These are phyloP conservation scores for Setaria viridis DNA, from an alignment of 202 grass and related monocot species.

Conservation along the genomic window DNA sequence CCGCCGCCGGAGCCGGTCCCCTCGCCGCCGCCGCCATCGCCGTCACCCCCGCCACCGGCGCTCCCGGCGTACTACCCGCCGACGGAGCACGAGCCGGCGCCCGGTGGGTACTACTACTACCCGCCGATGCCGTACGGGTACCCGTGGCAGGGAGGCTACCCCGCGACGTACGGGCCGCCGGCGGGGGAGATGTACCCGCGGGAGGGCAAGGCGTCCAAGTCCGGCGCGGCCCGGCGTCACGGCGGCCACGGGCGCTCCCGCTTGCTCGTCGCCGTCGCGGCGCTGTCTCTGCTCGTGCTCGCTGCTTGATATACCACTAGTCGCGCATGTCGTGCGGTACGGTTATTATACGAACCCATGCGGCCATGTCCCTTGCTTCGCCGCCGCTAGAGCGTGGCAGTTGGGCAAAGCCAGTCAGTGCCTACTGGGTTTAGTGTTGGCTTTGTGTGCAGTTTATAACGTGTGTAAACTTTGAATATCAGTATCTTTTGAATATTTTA, in stretches of 20 bases:
- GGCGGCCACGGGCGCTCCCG: not conserved
- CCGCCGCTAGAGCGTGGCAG: not conserved
- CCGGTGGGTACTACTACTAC: not conserved
- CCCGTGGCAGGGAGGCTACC: constrained; percentile 30
- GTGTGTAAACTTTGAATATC: not conserved
- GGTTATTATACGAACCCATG: not conserved
- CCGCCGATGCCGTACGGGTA: constrained; percentile 46
- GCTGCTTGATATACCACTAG: not conserved
- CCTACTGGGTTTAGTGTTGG: not conserved
- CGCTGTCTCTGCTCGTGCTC: not conserved
- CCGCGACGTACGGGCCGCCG: constrained; percentile 29
- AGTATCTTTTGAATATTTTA: not conserved
- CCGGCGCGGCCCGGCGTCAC: constrained; percentile 15
- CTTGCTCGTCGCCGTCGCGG: not conserved
- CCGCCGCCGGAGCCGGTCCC: not conserved
- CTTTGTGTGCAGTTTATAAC: not conserved
- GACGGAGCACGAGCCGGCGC: constrained; percentile 17
- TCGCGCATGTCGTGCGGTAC: not conserved
- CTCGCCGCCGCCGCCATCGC: constrained; percentile 33
- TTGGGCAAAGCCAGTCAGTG: not conserved
- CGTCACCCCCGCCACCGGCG: not conserved
- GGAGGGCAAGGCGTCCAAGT: constrained; percentile 33
- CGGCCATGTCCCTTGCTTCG: not conserved
- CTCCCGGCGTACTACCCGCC: constrained; percentile 20
- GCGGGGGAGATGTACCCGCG: constrained; percentile 50